These are phyloP conservation scores for Mycosphaerella arachidis DNA, from an alignment of 2,329 filamentous ascomycete genomes.

Conservation along the genomic window DNA sequence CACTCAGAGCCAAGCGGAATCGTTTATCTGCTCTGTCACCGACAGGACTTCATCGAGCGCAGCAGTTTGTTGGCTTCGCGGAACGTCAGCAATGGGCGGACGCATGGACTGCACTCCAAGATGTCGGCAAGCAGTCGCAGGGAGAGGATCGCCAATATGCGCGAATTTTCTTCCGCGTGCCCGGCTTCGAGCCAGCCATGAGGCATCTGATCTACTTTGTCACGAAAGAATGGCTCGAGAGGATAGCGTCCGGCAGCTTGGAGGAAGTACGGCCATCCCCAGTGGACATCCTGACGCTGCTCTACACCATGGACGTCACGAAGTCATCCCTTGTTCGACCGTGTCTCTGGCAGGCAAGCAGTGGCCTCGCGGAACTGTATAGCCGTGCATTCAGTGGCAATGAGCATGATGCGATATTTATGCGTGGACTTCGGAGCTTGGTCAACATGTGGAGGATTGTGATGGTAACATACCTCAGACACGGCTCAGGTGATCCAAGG, in stretches of 20 bases:
- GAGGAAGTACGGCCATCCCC: background rate
- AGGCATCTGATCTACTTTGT: background rate
- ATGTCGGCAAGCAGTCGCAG: slow-evolving; percentile 1
- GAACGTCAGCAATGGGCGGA: background rate
- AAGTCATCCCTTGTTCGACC: background rate
- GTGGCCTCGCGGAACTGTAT: slow-evolving; percentile 3
- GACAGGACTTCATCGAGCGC: background rate
- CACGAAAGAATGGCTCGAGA: slow-evolving; percentile 3
- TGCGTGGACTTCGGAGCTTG: slow-evolving; percentile 9
- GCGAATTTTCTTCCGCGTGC: background rate
- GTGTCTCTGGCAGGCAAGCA: slow-evolving; percentile 7
- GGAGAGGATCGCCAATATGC: background rate
- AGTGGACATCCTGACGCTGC: slow-evolving; percentile 7
- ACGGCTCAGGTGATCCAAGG: background rate
- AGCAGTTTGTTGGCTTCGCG: background rate
- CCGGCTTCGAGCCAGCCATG: background rate
- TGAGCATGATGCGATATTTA: background rate
- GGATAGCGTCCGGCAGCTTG: background rate
- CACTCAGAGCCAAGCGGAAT: background rate
- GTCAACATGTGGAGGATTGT: slow-evolving; percentile 16
- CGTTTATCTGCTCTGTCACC: background rate
- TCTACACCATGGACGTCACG: background rate
- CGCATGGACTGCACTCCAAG: slow-evolving; percentile 12
- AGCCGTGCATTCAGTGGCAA: background rate
- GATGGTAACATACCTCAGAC: slow-evolving; percentile 8